Percentiles rank a stretch among this genome's conserved stretches.
These are phyloP conservation scores for Scleroderma citrinum DNA, from an alignment of 768 basidiomycete genomes.

Conservation along the genomic window DNA sequence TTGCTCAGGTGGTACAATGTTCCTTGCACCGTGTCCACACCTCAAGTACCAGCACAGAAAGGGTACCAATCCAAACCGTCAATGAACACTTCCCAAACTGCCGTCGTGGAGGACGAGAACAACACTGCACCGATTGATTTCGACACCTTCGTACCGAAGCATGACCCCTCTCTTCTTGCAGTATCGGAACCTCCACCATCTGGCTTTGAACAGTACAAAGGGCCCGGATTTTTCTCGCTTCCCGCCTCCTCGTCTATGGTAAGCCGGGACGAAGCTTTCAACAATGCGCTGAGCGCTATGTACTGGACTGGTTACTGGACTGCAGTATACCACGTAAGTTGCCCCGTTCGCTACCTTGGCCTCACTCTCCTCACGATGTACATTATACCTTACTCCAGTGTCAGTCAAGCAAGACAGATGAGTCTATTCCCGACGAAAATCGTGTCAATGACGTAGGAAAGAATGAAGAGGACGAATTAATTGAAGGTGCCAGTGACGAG, in stretches of 20 bases:
- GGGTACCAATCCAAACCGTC: slow-evolving; percentile 1
- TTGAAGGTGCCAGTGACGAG: slow-evolving; percentile 19
- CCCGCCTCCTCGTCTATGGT: slow-evolving; percentile 35
- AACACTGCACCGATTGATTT: slow-evolving; percentile 66
- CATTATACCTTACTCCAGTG: slow-evolving; percentile 28
- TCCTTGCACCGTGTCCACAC: slow-evolving; percentile 30
- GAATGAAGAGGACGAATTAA: slow-evolving; percentile 8
- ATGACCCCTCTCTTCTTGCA: slow-evolving; percentile 56
- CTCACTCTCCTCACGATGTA: background rate
- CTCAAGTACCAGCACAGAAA: slow-evolving; percentile 9
- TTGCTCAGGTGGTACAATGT: slow-evolving; percentile 70
- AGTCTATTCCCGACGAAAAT: slow-evolving; percentile 19
- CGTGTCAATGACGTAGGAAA: slow-evolving; percentile 25
- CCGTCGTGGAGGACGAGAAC: slow-evolving; percentile 21
- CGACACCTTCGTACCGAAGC: slow-evolving; percentile 60
- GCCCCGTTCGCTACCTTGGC: background rate
- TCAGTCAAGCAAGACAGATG: slow-evolving; percentile 14
- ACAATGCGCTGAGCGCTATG: slow-evolving; percentile 69
- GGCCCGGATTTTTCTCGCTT: slow-evolving; percentile 24
- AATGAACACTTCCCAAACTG: slow-evolving; percentile 2
- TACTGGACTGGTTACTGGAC: slow-evolving; percentile 91
- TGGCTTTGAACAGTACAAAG: slow-evolving; percentile 5
- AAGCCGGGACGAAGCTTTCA: slow-evolving; percentile 70
- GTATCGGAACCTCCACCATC: slow-evolving; percentile 11
- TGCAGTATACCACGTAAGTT: slow-evolving; percentile 70